Evolutionary conservation across 2,329 filamentous ascomycete species (phyloP).

Genomic region (Apiospora koreana): DNA sequence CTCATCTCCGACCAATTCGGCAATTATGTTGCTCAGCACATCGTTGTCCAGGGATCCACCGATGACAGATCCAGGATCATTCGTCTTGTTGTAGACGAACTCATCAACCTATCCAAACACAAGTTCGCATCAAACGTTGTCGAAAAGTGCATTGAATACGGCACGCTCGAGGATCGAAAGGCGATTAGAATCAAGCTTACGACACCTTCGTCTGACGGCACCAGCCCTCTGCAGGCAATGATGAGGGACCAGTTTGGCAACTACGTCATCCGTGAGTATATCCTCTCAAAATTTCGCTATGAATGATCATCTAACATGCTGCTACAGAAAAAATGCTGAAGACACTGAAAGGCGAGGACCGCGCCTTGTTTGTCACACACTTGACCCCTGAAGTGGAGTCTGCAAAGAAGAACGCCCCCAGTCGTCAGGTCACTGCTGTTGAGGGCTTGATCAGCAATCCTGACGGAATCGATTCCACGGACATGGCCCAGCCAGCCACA

Average conservation of each 20-base stretch:
- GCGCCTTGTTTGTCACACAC: constrained; percentile 46
- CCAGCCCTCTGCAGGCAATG: constrained; percentile 70
- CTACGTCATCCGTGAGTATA: constrained; percentile 87
- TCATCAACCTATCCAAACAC: constrained; percentile 82
- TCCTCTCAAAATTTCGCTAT: not conserved
- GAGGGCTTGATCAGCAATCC: constrained; percentile 10
- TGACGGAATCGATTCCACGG: constrained; percentile 13
- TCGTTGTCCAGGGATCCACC: constrained; percentile 75
- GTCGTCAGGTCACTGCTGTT: constrained; percentile 12
- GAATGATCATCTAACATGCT: too few relatives aligned
- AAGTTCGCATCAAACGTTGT: constrained; percentile 98
- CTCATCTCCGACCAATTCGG: constrained; percentile 88
- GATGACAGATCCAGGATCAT: constrained; percentile 76
- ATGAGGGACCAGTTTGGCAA: constrained; percentile 94
- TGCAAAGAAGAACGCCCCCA: constrained; percentile 12
- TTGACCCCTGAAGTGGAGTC: constrained; percentile 10
- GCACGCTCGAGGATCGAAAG: constrained; percentile 67
- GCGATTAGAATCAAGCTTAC: constrained; percentile 68
- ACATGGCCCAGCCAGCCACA: constrained; percentile 32
- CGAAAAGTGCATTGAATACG: constrained; percentile 82
- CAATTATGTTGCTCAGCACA: constrained; percentile 94
- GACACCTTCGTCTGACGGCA: constrained; percentile 61
- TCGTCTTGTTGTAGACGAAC: constrained; percentile 67
- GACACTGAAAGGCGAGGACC: constrained; percentile 61
- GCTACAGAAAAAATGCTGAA: constrained; percentile 74